phyloP scores from a whole-genome alignment of 495 filamentous ascomycete species.

The Neurospora sp. region DNA sequence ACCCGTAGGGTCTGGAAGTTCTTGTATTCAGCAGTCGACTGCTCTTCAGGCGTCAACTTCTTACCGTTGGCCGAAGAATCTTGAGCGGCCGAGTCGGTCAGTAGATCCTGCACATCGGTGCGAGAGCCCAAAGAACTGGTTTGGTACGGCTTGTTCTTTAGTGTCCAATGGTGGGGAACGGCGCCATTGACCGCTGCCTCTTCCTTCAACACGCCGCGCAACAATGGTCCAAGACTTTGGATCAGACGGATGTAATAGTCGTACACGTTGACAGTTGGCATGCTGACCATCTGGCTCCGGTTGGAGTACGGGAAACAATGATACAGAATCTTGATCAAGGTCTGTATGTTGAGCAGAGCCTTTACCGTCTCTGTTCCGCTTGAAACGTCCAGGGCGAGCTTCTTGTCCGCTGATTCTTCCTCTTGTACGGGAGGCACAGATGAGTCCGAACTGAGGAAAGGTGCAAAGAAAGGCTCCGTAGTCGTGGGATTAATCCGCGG shows the following conservation, averaged over 20 bases:
- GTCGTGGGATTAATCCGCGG: slow-evolving; percentile 45
- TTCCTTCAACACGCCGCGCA: slow-evolving; percentile 73
- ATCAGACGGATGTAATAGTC: slow-evolving; percentile 67
- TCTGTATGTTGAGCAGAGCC: slow-evolving; percentile 63
- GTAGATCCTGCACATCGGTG: slow-evolving; percentile 2
- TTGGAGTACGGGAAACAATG: slow-evolving; percentile 61
- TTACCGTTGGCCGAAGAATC: slow-evolving; percentile 7
- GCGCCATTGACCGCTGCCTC: slow-evolving; percentile 53
- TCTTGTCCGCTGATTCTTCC: background rate
- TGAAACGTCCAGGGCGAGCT: slow-evolving; percentile 25
- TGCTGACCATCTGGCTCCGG: slow-evolving; percentile 24
- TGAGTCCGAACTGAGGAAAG: slow-evolving; percentile 35
- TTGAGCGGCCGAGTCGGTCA: slow-evolving; percentile 33
- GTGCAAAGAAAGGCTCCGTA: slow-evolving; percentile 47
- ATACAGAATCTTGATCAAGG: slow-evolving; percentile 59
- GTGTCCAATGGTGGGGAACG: slow-evolving; percentile 37
- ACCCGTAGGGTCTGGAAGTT: slow-evolving; percentile 70
- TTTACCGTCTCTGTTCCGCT: slow-evolving; percentile 68
- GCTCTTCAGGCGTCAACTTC: slow-evolving; percentile 25
- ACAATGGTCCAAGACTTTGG: slow-evolving; percentile 60
- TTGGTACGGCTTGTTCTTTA: background rate
- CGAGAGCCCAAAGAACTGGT: background rate
- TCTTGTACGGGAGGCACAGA: slow-evolving; percentile 7
- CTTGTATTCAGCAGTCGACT: slow-evolving; percentile 45
- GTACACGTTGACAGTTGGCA: slow-evolving; percentile 67